Evolutionary conservation across 768 basidiomycete species (phyloP).

Genomic region (Pleurotus sapidus): DNA sequence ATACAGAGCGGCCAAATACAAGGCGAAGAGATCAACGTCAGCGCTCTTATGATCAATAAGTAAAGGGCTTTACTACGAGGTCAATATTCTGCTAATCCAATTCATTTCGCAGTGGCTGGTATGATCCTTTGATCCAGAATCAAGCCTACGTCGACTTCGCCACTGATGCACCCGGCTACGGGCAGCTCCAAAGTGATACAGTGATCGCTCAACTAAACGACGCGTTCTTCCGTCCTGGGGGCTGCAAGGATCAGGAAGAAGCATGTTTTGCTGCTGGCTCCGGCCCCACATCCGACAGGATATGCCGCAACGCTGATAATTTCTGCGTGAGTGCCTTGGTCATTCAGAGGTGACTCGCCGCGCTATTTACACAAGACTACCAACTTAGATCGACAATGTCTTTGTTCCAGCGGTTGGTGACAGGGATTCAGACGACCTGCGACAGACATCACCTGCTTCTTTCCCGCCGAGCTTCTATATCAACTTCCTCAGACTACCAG

Average conservation of each 20-base stretch:
- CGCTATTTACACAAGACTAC: no score
- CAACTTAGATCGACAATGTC: slow-evolving; percentile 48
- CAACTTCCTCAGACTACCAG: slow-evolving; percentile 35
- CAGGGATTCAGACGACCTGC: slow-evolving; percentile 53
- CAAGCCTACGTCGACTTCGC: slow-evolving; percentile 61
- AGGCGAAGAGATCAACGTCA: slow-evolving; percentile 52
- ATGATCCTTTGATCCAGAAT: slow-evolving; percentile 62
- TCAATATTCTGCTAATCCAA: background rate
- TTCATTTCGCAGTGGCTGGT: slow-evolving; percentile 49
- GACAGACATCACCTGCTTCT: slow-evolving; percentile 50
- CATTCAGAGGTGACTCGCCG: no score
- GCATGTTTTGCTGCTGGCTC: slow-evolving; percentile 57
- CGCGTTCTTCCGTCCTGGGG: slow-evolving; percentile 42
- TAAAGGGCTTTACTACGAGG: slow-evolving; percentile 13
- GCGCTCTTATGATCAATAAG: slow-evolving; percentile 68
- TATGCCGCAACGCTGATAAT: no score
- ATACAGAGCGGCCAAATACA: slow-evolving; percentile 41
- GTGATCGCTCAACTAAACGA: slow-evolving; percentile 45
- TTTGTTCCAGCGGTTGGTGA: slow-evolving; percentile 49
- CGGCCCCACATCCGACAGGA: slow-evolving; percentile 37
- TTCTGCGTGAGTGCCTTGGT: no score
- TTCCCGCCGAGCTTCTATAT: slow-evolving; percentile 61
- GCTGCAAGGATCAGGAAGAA: slow-evolving; percentile 53
- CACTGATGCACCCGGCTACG: slow-evolving; percentile 62
- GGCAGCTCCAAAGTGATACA: slow-evolving; percentile 48